Conservation (phyloP, 257 asterid species). For the Knoxia roxburghii region DNA sequence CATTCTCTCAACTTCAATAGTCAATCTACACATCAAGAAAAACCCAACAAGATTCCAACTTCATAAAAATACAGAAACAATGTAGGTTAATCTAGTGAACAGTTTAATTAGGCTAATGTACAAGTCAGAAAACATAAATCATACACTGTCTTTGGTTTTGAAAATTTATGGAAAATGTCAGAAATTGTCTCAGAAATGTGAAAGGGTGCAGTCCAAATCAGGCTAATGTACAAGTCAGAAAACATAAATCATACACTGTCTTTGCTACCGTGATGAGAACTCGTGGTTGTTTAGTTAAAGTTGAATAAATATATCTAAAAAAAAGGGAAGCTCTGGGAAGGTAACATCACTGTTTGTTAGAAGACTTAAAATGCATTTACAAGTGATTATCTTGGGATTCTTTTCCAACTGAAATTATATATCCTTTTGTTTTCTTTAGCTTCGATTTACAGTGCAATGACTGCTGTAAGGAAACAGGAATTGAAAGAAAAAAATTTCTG, state of each 20-base stretch:
- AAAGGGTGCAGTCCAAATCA: too few relatives aligned
- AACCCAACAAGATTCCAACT: not conserved
- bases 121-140: not conserved
- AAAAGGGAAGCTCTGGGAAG: not conserved
- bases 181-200: too few relatives aligned
- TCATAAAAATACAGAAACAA: not conserved
- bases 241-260: too few relatives aligned
- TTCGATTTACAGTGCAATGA: not conserved
- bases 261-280: too few relatives aligned
- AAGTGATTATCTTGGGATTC: not conserved
- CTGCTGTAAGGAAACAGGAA: not conserved
- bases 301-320: too few relatives aligned
- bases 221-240: too few relatives aligned
- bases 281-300: not conserved
- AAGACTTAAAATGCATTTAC: not conserved
- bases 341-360: not conserved
- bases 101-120: not conserved
- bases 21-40: slow-evolving; percentile 18
- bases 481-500: too few relatives aligned
- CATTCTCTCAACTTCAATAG: slow-evolving; percentile 28
- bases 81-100: not conserved
- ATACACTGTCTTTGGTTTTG: too few relatives aligned
- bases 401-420: not conserved
- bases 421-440: not conserved
- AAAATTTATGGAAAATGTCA: too few relatives aligned